Conservation (phyloP, 2,329 filamentous ascomycete species). For the Trichophaea hybrida region DNA sequence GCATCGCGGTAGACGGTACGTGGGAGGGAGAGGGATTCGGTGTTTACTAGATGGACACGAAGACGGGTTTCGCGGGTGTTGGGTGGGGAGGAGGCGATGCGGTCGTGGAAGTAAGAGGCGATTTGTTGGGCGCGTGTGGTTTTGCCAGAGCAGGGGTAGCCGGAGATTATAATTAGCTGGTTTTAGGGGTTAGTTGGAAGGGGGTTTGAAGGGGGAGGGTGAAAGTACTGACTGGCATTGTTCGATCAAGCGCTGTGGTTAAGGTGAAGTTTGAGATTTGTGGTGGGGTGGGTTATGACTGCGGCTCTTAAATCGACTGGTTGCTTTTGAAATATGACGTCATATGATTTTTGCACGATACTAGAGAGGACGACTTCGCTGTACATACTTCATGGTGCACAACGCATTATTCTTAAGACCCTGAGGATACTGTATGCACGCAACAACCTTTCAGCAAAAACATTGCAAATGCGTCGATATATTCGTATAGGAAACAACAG, state of each 20-base stretch:
- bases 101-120: constrained; percentile 46
- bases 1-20: constrained; percentile 24
- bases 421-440: too few relatives aligned
- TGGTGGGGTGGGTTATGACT: too few relatives aligned
- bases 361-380: too few relatives aligned
- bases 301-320: too few relatives aligned
- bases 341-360: too few relatives aligned
- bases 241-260: neutral
- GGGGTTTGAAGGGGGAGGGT: neutral
- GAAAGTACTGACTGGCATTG: neutral
- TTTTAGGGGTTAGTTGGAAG: neutral
- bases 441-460: too few relatives aligned
- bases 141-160: constrained; percentile 55
- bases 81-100: constrained; percentile 34
- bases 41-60: constrained; percentile 24
- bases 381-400: too few relatives aligned
- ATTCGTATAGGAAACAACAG: too few relatives aligned
- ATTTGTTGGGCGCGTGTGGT: constrained; percentile 53
- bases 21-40: constrained; percentile 19
- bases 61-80: constrained; percentile 15
- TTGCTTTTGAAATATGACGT: too few relatives aligned
- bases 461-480: too few relatives aligned
- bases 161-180: constrained; percentile 53
- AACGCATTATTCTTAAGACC: too few relatives aligned
- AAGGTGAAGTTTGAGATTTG: too few relatives aligned